Percentiles rank a stretch among this genome's conserved stretches.
Conservation (phyloP, 768 basidiomycete species). For the Mycena alexandri region DNA sequence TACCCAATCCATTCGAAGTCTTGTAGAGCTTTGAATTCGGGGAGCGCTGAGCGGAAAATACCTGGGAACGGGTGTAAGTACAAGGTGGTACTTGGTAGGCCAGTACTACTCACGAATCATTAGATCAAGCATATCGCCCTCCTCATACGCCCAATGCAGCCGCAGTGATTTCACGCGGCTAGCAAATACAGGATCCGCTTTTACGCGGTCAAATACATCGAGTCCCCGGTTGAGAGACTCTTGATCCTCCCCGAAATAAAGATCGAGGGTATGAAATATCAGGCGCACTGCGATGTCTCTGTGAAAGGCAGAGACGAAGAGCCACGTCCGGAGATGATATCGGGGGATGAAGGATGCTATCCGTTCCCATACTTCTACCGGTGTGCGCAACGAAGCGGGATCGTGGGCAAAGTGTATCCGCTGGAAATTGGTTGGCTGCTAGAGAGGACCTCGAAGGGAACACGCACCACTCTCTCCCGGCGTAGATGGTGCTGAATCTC, state of each 20-base stretch:
- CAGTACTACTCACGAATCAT: constrained; percentile 59
- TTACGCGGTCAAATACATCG: constrained; percentile 77
- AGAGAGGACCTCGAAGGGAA: no score
- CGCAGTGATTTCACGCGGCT: constrained; percentile 69
- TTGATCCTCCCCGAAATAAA: constrained; percentile 71
- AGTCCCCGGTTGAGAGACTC: constrained; percentile 71
- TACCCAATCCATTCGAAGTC: constrained; percentile 87
- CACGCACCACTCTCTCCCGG: constrained; percentile 60
- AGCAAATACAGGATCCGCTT: constrained; percentile 72
- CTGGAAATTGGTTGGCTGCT: constrained; percentile 42
- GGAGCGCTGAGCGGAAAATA: constrained; percentile 72
- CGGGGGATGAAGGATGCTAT: constrained; percentile 74
- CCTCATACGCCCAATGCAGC: constrained; percentile 78
- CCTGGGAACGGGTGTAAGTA: constrained; percentile 49
- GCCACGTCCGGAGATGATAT: constrained; percentile 77
- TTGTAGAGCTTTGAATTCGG: constrained; percentile 69
- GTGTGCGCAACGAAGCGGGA: constrained; percentile 72
- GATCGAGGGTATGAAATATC: constrained; percentile 76
- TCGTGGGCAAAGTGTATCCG: constrained; percentile 63
- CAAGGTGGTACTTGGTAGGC: not conserved
- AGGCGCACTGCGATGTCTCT: constrained; percentile 73
- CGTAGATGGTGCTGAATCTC: constrained; percentile 65
- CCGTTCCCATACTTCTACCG: constrained; percentile 76
- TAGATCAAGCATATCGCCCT: constrained; percentile 74
- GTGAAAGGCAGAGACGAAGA: constrained; percentile 73